Conservation (phyloP, 2,329 filamentous ascomycete genomes). For the Cryphonectria japonica region DNA sequence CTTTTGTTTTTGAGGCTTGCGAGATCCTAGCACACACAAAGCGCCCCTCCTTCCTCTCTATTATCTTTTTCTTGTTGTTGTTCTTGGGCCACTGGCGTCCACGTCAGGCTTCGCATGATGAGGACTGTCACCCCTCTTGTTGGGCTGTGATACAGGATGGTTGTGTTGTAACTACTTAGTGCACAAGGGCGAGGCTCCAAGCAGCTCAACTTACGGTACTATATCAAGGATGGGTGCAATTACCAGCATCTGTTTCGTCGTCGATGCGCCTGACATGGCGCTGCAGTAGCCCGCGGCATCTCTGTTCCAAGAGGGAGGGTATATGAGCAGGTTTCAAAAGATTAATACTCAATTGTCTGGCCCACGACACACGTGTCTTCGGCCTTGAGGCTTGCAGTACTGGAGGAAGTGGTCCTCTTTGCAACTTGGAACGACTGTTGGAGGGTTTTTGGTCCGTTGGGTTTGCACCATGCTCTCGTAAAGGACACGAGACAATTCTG, state of each 20-base stretch:
- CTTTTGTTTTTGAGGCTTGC: not conserved
- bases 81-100: slow-evolving; percentile 6
- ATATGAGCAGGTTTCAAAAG: slow-evolving; percentile 3
- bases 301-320: slow-evolving; percentile 11
- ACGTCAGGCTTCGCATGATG: not conserved
- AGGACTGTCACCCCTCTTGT: not conserved
- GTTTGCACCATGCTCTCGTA: not conserved
- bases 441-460: not conserved
- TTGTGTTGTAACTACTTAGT: not conserved
- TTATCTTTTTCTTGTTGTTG: no score
- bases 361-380: not conserved
- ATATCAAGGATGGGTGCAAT: not conserved
- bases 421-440: not conserved
- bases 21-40: no score
- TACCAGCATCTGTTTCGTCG: slow-evolving; percentile 13
- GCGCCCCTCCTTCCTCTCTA: not conserved
- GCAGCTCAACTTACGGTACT: not conserved
- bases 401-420: not conserved
- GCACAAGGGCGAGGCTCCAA: not conserved
- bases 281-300: slow-evolving; percentile 9
- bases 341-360: not conserved
- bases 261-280: slow-evolving; percentile 17
- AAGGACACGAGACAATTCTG: no score
- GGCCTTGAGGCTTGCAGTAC: not conserved
- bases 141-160: not conserved